Evolutionary conservation across 1,284 basidiomycete genomes (phyloP).

Genomic region (Tylopilus orsonianus): DNA sequence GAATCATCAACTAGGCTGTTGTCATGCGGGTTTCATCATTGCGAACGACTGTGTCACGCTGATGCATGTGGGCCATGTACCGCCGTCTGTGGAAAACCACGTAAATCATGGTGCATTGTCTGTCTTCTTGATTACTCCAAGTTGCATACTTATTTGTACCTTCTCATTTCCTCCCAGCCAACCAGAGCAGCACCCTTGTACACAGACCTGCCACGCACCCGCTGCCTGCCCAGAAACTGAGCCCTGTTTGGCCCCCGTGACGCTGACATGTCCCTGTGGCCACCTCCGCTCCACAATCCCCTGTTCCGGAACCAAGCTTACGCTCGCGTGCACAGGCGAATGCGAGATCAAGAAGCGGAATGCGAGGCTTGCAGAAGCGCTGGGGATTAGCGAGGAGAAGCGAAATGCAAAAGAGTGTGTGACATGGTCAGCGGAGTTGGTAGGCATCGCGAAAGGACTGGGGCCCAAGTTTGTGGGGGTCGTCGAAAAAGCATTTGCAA

Average conservation of each 20-base stretch:
- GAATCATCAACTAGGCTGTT: slow-evolving; percentile 47
- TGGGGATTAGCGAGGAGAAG: slow-evolving; percentile 69
- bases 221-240: slow-evolving; percentile 76
- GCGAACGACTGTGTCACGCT: slow-evolving; percentile 76
- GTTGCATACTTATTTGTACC: not conserved
- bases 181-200: slow-evolving; percentile 69
- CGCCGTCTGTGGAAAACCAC: slow-evolving; percentile 77
- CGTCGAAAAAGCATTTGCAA: slow-evolving; percentile 78
- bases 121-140: not conserved
- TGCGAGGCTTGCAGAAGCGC: slow-evolving; percentile 80
- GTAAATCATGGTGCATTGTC: slow-evolving; percentile 71
- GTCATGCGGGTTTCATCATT: slow-evolving; percentile 83
- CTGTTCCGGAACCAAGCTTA: slow-evolving; percentile 53
- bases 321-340: slow-evolving; percentile 78
- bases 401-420: slow-evolving; percentile 39
- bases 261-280: slow-evolving; percentile 77
- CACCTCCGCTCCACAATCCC: slow-evolving; percentile 68
- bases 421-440: slow-evolving; percentile 63
- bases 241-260: slow-evolving; percentile 68
- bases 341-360: slow-evolving; percentile 84
- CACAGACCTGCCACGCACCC: slow-evolving; percentile 80
- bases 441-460: slow-evolving; percentile 48
- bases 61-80: slow-evolving; percentile 77
- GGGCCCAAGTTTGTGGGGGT: slow-evolving; percentile 61
- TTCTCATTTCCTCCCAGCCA: slow-evolving; percentile 37